These are phyloP conservation scores for Termitomyces sp. DNA, from an alignment of 768 basidiomycete species.

Conservation along the genomic window DNA sequence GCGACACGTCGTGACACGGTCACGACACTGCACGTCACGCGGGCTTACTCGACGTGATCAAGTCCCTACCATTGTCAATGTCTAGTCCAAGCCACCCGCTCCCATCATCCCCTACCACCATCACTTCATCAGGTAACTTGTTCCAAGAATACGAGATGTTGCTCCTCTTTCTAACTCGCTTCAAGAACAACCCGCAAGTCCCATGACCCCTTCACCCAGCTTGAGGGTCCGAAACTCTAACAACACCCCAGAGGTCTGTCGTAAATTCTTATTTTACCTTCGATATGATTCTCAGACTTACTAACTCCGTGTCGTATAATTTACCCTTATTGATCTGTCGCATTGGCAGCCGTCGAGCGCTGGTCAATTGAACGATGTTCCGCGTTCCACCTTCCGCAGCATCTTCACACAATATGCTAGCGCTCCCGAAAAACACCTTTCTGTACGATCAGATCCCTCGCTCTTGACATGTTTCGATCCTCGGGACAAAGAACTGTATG, in stretches of 20 bases:
- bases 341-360: constrained; percentile 5
- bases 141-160: neutral
- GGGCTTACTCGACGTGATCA: too few species aligned
- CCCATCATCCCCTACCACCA: constrained; percentile 16
- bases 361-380: constrained; percentile 19
- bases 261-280: neutral
- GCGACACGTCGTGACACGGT: constrained; percentile 37
- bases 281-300: neutral
- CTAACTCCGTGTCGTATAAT: constrained; percentile 4
- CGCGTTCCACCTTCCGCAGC: constrained; percentile 28
- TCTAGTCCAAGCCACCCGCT: constrained; percentile 9
- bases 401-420: constrained; percentile 23
- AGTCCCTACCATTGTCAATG: neutral
- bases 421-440: constrained; percentile 30
- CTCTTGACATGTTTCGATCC: constrained; percentile 74
- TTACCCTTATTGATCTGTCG: neutral
- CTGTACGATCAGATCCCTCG: constrained; percentile 62
- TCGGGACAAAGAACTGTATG: constrained; percentile 72
- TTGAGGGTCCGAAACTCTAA: constrained; percentile 8
- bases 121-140: constrained; percentile 11
- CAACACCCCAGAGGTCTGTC: constrained; percentile 6
- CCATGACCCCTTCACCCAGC: constrained; percentile 15
- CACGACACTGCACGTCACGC: constrained; percentile 25
- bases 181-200: constrained; percentile 13
- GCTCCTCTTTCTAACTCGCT: neutral